Percentiles rank a stretch among this genome's conserved stretches.
Evolutionary conservation across 2,329 filamentous ascomycete species (phyloP).

Genomic region (Davidsoniella australis): DNA sequence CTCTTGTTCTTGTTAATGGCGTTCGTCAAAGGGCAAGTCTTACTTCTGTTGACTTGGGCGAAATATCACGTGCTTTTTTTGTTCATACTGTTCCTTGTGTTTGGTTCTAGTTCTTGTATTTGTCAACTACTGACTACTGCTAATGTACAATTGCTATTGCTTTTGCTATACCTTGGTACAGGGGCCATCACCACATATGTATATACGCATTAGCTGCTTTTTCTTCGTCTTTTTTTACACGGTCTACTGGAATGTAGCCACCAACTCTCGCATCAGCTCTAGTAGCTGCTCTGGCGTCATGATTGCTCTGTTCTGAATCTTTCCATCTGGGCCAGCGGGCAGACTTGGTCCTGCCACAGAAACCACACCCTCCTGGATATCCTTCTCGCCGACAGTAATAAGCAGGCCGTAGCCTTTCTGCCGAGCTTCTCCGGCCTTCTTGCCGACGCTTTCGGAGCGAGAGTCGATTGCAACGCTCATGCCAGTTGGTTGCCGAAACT

Average conservation of each 20-base stretch:
- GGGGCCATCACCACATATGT: neutral
- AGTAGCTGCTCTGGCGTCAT: constrained; percentile 30
- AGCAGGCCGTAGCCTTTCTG: constrained; percentile 56
- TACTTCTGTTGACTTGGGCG: too few species aligned
- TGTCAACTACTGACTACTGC: neutral
- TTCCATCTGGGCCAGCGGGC: constrained; percentile 12
- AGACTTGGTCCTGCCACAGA: constrained; percentile 27
- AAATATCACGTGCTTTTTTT: neutral
- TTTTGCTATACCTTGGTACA: neutral
- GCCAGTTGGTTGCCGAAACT: constrained; percentile 36
- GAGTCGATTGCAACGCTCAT: constrained; percentile 56
- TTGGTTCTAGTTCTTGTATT: neutral
- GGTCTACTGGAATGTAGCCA: constrained; percentile 29
- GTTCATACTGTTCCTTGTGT: neutral
- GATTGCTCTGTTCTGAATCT: constrained; percentile 20
- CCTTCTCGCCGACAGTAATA: constrained; percentile 51
- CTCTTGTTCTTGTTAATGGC: neutral
- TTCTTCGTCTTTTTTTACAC: neutral
- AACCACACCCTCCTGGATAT: constrained; percentile 42
- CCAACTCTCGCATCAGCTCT: constrained; percentile 27
- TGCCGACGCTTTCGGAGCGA: constrained; percentile 41
- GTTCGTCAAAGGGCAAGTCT: neutral
- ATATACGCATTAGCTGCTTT: constrained; percentile 7
- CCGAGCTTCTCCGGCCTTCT: constrained; percentile 59
- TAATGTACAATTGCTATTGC: constrained; percentile 1